Evolutionary conservation across 768 basidiomycete genomes (phyloP), one percentile per base, ranked within the genome.

Genomic region (Mycena floridula): DNA sequence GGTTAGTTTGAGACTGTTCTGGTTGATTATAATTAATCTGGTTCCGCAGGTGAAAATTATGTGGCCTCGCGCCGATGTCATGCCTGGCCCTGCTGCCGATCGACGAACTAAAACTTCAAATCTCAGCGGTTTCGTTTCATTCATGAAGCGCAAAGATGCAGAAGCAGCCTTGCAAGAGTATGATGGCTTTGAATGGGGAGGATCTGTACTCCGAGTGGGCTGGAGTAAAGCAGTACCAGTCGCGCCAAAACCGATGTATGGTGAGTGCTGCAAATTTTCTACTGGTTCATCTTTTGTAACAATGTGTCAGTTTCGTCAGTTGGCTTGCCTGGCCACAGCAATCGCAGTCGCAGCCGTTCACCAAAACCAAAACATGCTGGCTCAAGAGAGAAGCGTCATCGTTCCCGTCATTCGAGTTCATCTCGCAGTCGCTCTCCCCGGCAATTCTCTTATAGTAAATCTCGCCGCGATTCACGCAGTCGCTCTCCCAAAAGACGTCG

Each of bases 201-300:
- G 94, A 6, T 88, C 76, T 28, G 61, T 89, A 18, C 67, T 99
- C 4, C 74, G 90, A 12, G 90, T 94, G 5, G 92, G 92, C 12
- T 99, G 95, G 94, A 95, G 95, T 59, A 98, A 98, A 65, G 89
- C 94, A 2, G 89, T 98, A 5, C 87, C 92, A 13, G 69, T 96
- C 37, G 90, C 86, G 24, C 67, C 75, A 1, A 85, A 82, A 60
- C 73, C 83, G 49, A 73, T 82, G 71, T 97, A 89, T 68, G 81
- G 95, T 96, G 48, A 54, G 74, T 47, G 24, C 40, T 24, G 37
- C 24, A 7, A 9, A 15, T 25, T 9, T 28, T 16, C 21, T 13
- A n/a, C 21, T 23, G 26, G 9, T 25, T 11, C 5, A 32, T 32
- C 28, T 32, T 32, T 9, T n/a, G n/a, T n/a, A n/a, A n/a, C n/a